Base-by-base conservation (phyloP, 2,329 filamentous ascomycete species). In the Didymella pinodella region DNA sequence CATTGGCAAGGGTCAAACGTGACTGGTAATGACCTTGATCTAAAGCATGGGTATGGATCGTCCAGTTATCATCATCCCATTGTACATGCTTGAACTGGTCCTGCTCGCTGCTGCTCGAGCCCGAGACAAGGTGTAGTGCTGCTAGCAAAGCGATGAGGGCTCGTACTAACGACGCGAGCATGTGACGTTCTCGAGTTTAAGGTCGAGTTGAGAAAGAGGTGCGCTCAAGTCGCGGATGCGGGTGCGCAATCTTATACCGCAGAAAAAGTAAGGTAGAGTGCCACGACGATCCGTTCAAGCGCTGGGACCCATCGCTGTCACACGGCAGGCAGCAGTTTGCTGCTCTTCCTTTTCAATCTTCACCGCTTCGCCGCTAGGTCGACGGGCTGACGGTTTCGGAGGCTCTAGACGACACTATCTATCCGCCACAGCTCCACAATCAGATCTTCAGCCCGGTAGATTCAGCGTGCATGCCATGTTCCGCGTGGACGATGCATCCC, bases 11-110 rank as follows among this genome's bases (percentile, higher is more conserved):
- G 10, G 74, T 72, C 53, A 86, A 81, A 43, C 87, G 86, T 4
- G 85, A 83, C 68, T 89, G 85, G 65, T 85, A 86, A 65, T 86
- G 81, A 29, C 85, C 85, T 74, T 82, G 83, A 59, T 86, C 82
- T 14, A 88, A 74, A 10, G 74, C 71, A 11, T 79, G 83, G 10
- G 84, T 87, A 5, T 78, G 80, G 22, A 88, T 74, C 14, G 78
- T 73, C 86, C 86, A 88, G 38, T 82, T 81, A 22, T 80, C 78
- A 59, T 86, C 81, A 69, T 88, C 83, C 85, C 85, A 88, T 2
- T 81, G 83, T 18, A 86, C 84, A 41, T 81, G 78, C 25, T 60
- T 59, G 50, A 73, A 72, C 26, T 65, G 60, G 18, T 68, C 61
- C 46, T 67, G 65, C 57, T 68, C 64, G 48, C 54, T 66, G 54